Evolutionary conservation across 2,329 filamentous ascomycete species (phyloP).

Genomic region (Arthrobotrys sinensis): DNA sequence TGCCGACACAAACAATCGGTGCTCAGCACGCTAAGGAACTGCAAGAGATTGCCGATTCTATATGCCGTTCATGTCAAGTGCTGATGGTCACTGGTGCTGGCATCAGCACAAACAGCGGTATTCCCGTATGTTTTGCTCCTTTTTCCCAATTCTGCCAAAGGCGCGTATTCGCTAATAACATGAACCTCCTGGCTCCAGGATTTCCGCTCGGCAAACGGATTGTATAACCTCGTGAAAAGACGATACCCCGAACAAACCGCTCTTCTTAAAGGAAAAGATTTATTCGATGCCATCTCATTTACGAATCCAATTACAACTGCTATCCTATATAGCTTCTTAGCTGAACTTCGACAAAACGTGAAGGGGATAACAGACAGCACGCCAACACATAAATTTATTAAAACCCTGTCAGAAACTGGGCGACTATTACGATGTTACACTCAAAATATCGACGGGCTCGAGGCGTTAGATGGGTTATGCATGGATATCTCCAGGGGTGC

Average conservation of each 20-base stretch:
- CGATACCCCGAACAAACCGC: conserved; percentile 64
- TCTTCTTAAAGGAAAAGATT: conserved; percentile 78
- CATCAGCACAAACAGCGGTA: conserved; percentile 82
- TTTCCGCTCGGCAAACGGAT: conserved; percentile 80
- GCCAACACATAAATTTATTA: conserved; percentile 78
- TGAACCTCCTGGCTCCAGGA: conserved; percentile 70
- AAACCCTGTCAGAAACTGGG: conserved; percentile 76
- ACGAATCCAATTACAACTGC: conserved; percentile 78
- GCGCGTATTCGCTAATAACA: conserved; percentile 62
- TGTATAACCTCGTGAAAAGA: conserved; percentile 80
- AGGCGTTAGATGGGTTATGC: conserved; percentile 78
- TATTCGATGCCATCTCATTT: conserved; percentile 81
- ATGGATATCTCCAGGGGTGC: conserved; percentile 76
- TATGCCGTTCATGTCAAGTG: conserved; percentile 78
- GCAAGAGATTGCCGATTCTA: conserved; percentile 76
- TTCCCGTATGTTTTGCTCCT: conserved; percentile 73
- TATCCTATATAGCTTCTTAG: conserved; percentile 81
- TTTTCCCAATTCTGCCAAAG: not conserved
- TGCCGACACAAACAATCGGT: conserved; percentile 75
- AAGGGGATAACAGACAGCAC: conserved; percentile 75
- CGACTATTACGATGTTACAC: conserved; percentile 81
- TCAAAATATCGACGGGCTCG: conserved; percentile 82
- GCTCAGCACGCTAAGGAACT: conserved; percentile 72
- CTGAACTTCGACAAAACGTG: conserved; percentile 77
- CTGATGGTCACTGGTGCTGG: conserved; percentile 80